phyloP scores from a whole-genome alignment of 1,284 basidiomycete genomes.

The Melampsora occidentalis region DNA sequence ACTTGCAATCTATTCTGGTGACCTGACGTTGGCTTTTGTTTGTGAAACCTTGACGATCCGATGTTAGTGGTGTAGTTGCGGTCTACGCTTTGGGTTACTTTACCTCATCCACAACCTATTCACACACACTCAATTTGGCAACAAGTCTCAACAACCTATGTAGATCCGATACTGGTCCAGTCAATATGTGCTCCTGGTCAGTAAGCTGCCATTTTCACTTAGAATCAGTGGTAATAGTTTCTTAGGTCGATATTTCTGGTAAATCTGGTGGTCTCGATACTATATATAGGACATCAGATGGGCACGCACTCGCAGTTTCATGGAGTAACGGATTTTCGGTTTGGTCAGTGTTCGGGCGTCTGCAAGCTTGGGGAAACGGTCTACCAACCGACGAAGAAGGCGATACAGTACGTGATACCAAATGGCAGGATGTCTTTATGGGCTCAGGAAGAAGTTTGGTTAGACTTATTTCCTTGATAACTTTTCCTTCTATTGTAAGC shows the following conservation, averaged over 20 bases:
- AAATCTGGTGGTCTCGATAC: neutral
- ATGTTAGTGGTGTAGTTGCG: neutral
- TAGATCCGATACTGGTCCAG: slow-evolving; percentile 8
- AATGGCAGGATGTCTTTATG: slow-evolving; percentile 56
- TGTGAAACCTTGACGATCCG: no score
- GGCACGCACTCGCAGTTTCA: slow-evolving; percentile 92
- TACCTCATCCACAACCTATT: slow-evolving; percentile 4
- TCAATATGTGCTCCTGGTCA: slow-evolving; percentile 37
- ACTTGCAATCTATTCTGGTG: no score
- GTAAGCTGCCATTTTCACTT: neutral
- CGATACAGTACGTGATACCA: slow-evolving; percentile 64
- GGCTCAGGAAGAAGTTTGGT: slow-evolving; percentile 47
- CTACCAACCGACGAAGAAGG: slow-evolving; percentile 56
- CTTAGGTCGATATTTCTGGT: neutral
- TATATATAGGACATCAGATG: slow-evolving; percentile 72
- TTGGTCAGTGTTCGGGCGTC: slow-evolving; percentile 84
- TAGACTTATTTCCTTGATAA: slow-evolving; percentile 60
- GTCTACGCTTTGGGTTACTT: slow-evolving; percentile 6
- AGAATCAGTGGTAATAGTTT: neutral
- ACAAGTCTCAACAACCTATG: neutral
- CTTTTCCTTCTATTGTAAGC: no score
- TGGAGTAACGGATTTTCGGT: slow-evolving; percentile 87
- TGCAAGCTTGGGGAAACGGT: slow-evolving; percentile 67
- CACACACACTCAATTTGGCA: neutral
- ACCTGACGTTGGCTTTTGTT: no score